Evolutionary conservation across 2,329 filamentous ascomycete genomes (phyloP).

Genomic region (Aureobasidium sp.): DNA sequence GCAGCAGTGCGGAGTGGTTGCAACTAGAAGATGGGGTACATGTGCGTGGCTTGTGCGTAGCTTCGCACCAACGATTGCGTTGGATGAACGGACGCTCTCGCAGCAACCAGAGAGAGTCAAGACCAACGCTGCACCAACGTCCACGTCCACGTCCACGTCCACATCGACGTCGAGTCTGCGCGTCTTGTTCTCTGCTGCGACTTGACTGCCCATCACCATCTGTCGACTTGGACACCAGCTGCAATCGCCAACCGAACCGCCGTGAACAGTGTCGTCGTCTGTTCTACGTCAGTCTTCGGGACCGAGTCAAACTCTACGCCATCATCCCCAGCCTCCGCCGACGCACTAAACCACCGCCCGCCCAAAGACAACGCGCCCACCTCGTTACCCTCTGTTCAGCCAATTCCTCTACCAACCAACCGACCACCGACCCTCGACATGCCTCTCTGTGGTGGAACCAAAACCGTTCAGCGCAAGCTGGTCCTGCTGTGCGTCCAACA

Average conservation of each 20-base stretch:
- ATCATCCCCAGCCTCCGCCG: conserved; percentile 1
- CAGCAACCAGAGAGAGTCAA: conserved; percentile 1
- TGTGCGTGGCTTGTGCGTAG: neutral
- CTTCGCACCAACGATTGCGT: neutral
- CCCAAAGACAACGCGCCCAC: neutral
- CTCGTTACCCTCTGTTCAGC: neutral
- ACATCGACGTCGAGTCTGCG: neutral
- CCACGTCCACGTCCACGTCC: neutral
- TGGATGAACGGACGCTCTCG: neutral
- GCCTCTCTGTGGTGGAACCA: conserved; percentile 43
- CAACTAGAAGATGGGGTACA: neutral
- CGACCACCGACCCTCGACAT: conserved; percentile 19
- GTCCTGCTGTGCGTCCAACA: conserved; percentile 65
- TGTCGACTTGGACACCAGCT: neutral
- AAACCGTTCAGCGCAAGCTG: conserved; percentile 92
- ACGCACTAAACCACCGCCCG: neutral
- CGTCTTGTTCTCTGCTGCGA: neutral
- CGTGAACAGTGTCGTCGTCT: neutral
- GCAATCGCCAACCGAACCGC: neutral
- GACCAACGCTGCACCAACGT: neutral
- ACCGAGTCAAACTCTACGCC: neutral
- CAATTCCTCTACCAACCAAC: neutral
- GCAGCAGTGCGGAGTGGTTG: neutral
- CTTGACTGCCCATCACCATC: neutral
- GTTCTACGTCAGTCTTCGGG: neutral